A percentile compares a stretch with the other conserved stretches of the same genome.
Evolutionary conservation across 75 land plant species (phyloP).

Genomic region (Picea glauca): DNA sequence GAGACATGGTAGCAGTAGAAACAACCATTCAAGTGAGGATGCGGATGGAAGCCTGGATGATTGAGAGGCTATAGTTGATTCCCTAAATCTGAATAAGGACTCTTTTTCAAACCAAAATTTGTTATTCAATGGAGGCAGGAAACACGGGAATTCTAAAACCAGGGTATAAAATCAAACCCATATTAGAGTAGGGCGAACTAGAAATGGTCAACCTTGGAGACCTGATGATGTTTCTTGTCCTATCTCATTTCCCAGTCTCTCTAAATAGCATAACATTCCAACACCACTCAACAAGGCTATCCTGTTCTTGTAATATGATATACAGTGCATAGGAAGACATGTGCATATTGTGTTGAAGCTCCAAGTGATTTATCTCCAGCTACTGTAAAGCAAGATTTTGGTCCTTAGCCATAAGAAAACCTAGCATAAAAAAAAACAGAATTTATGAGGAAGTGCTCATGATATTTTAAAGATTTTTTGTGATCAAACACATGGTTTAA

Average conservation of each 20-base stretch:
- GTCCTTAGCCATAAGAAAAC: too few species aligned
- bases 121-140: neutral
- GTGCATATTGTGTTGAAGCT: too few species aligned
- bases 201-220: conserved; percentile 67
- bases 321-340: conserved; percentile 17
- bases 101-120: neutral
- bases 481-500: too few species aligned
- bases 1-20: too few species aligned
- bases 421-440: too few species aligned
- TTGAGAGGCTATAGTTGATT: conserved; percentile 88
- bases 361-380: too few species aligned
- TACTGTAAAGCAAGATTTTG: too few species aligned
- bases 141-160: conserved; percentile 14
- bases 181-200: conserved; percentile 7
- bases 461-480: too few species aligned
- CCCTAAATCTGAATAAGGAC: conserved; percentile 30
- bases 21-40: too few species aligned
- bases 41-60: conserved; percentile 25
- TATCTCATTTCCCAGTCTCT: conserved; percentile 58
- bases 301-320: conserved; percentile 45
- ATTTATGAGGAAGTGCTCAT: too few species aligned
- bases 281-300: conserved; percentile 22
- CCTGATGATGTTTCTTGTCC: conserved; percentile 84
- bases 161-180: conserved; percentile 22
- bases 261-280: conserved; percentile 66